phyloP scores from a whole-genome alignment of 1,284 basidiomycete species.

The Trichosporon ovoides region DNA sequence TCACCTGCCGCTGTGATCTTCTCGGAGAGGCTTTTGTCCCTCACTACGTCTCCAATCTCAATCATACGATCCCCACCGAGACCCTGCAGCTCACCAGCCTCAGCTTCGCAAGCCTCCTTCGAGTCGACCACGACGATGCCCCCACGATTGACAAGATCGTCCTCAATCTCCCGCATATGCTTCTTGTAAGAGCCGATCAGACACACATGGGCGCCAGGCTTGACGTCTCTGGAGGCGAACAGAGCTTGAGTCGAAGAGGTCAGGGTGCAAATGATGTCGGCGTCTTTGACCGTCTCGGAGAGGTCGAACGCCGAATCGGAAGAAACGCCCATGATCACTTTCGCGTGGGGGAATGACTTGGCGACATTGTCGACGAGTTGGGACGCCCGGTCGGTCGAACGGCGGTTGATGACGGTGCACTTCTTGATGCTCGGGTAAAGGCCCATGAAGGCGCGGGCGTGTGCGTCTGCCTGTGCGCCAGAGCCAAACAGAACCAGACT shows the following conservation, averaged over 20 bases:
- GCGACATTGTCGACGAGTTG: constrained; percentile 51
- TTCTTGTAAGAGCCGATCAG: constrained; percentile 71
- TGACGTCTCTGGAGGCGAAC: constrained; percentile 55
- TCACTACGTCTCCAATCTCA: constrained; percentile 15
- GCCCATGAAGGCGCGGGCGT: constrained; percentile 60
- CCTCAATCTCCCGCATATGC: constrained; percentile 69
- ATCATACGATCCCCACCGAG: constrained; percentile 11
- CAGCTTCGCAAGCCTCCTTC: constrained; percentile 59
- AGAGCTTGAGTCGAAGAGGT: constrained; percentile 67
- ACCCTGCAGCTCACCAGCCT: constrained; percentile 67
- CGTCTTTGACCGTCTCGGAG: constrained; percentile 27
- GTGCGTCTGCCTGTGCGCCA: constrained; percentile 59
- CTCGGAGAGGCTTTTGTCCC: background rate
- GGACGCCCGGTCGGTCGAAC: constrained; percentile 54
- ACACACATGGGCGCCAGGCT: constrained; percentile 62
- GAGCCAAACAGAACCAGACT: constrained; percentile 67
- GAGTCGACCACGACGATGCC: constrained; percentile 66
- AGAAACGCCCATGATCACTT: constrained; percentile 23
- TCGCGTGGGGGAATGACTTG: constrained; percentile 50
- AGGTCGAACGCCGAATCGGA: constrained; percentile 19
- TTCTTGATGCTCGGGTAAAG: constrained; percentile 56
- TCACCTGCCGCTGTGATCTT: constrained; percentile 23
- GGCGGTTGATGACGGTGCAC: constrained; percentile 63
- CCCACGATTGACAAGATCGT: constrained; percentile 55
- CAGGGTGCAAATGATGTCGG: constrained; percentile 55